Evolutionary conservation across 305 asterid genomes (phyloP).

Genomic region (Fraxinus albicans): DNA sequence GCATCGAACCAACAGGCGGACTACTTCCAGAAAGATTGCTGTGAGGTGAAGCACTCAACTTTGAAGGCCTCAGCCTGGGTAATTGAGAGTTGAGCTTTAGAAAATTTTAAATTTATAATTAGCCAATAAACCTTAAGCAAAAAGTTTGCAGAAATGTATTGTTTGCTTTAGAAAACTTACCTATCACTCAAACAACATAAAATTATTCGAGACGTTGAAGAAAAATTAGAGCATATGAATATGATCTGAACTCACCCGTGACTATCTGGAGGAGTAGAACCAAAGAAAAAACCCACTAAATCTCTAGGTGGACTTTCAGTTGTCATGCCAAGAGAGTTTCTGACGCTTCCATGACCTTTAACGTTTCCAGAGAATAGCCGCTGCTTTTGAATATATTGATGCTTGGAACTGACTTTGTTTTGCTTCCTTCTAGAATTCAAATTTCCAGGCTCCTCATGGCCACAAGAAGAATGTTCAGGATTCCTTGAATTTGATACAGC

Average conservation of each 20-base stretch:
- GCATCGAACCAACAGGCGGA: conserved; percentile 81
- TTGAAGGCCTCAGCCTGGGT: conserved; percentile 53
- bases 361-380: conserved; percentile 62
- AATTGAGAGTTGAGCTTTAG: conserved; percentile 10
- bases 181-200: not conserved
- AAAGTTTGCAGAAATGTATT: not conserved
- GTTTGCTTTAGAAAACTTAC: not conserved
- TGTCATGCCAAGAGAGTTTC: conserved; percentile 40
- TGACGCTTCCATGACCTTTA: conserved; percentile 51
- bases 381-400: conserved; percentile 55
- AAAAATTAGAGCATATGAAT: conserved; percentile 1
- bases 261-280: conserved; percentile 87
- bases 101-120: not conserved
- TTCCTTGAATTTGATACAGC: conserved; percentile 38
- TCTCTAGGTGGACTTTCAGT: conserved; percentile 85
- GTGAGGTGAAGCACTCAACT: conserved; percentile 76
- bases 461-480: conserved; percentile 50
- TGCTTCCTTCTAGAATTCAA: conserved; percentile 57
- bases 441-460: conserved; percentile 47
- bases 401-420: conserved; percentile 58
- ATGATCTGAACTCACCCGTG: conserved; percentile 55
- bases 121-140: conserved; percentile 5
- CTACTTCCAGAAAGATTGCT: conserved; percentile 60
- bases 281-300: conserved; percentile 92
- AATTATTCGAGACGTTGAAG: not conserved